Evolutionary conservation across 176 grass and related monocot species (phyloP).

Genomic region (Echinochloa phyllopogon): DNA sequence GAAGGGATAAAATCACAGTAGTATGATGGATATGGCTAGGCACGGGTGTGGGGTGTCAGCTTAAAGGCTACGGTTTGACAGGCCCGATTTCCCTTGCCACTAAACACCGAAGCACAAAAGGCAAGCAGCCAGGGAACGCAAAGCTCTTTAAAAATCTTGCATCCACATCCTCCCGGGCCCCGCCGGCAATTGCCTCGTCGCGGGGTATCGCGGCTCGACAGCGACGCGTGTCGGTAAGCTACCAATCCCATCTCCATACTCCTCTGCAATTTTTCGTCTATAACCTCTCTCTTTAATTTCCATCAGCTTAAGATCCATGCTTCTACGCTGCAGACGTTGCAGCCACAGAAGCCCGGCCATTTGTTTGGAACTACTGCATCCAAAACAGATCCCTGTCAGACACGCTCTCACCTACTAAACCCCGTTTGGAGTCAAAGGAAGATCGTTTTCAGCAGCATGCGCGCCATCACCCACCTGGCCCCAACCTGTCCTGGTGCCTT

Average conservation of each 20-base stretch:
- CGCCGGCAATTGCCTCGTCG: slow-evolving; percentile 22
- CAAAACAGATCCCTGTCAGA: background rate
- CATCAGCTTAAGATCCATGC: background rate
- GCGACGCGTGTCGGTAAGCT: slow-evolving; percentile 44
- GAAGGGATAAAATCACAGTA: background rate
- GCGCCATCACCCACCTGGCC: slow-evolving; percentile 24
- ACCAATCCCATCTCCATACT: background rate
- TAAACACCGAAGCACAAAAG: background rate
- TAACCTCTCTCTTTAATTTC: background rate
- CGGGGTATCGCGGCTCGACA: slow-evolving; percentile 24
- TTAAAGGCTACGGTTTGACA: slow-evolving; percentile 2
- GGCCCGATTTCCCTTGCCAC: background rate
- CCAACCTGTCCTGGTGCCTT: slow-evolving; percentile 45
- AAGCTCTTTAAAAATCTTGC: slow-evolving; percentile 30
- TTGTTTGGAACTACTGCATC: slow-evolving; percentile 14
- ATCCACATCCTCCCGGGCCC: slow-evolving; percentile 44
- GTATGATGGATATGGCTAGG: background rate
- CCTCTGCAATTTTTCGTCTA: background rate
- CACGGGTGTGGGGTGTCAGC: background rate
- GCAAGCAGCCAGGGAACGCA: background rate
- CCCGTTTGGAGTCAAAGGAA: slow-evolving; percentile 19
- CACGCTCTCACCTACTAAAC: slow-evolving; percentile 29
- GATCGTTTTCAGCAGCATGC: slow-evolving; percentile 37
- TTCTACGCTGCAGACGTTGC: slow-evolving; percentile 15
- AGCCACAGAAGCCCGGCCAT: slow-evolving; percentile 30